Conservation (phyloP, 257 asterid genomes). For the Hygrophila difformis region DNA sequence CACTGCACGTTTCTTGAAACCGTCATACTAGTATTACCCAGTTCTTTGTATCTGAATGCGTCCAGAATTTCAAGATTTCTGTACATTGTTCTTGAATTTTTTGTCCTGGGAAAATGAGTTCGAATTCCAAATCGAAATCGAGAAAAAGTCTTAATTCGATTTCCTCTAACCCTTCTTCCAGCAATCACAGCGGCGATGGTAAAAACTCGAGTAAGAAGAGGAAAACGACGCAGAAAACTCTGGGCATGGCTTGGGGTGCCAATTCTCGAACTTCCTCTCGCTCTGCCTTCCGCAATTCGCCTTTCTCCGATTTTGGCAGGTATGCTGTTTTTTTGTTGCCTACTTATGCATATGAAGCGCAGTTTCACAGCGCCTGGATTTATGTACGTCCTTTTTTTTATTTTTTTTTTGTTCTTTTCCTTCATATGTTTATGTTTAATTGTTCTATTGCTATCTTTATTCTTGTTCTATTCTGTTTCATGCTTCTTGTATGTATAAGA, state of each 20-base stretch:
- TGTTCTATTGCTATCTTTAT: no score
- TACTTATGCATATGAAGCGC: neutral
- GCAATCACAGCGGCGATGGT: slow-evolving; percentile 23
- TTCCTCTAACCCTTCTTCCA: slow-evolving; percentile 45
- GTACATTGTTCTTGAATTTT: neutral
- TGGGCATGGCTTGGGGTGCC: slow-evolving; percentile 90
- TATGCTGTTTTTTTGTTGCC: neutral
- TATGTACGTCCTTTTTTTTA: neutral
- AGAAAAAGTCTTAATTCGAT: slow-evolving; percentile 44
- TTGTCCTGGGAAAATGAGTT: slow-evolving; percentile 25
- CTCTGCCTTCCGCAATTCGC: slow-evolving; percentile 50
- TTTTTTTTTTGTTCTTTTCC: neutral
- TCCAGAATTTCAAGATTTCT: neutral
- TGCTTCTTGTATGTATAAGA: no score
- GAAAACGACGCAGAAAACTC: slow-evolving; percentile 54
- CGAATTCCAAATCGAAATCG: slow-evolving; percentile 42
- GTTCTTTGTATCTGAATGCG: neutral
- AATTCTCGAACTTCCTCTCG: slow-evolving; percentile 66
- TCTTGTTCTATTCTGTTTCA: no score
- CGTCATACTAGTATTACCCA: neutral
- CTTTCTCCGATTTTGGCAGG: slow-evolving; percentile 89
- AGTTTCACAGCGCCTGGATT: no score
- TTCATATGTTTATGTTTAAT: no score
- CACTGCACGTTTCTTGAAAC: slow-evolving; percentile 7
- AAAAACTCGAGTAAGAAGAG: slow-evolving; percentile 40